Evolutionary conservation across 2,329 filamentous ascomycete species (phyloP).

Genomic region (Nectriaceae sp.): DNA sequence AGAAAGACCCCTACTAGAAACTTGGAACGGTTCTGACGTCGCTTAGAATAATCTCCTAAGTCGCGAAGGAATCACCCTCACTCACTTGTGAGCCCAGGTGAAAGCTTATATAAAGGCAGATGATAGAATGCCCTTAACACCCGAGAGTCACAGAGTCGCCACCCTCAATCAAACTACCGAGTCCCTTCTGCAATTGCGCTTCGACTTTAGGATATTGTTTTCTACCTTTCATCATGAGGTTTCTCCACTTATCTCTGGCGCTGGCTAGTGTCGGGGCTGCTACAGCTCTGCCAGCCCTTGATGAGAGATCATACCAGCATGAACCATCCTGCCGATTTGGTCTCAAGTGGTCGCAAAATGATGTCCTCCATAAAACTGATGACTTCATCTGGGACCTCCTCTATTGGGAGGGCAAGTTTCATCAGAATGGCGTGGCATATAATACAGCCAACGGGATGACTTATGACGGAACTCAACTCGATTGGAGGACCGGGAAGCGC

Average conservation of each 20-base stretch:
- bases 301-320: conserved; percentile 10
- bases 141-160: no score
- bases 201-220: no score
- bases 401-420: conserved; percentile 48
- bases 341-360: conserved; percentile 29
- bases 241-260: conserved; percentile 2
- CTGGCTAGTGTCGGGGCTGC: no score
- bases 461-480: conserved; percentile 41
- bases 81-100: no score
- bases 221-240: conserved; percentile 15
- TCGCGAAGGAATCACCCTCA: no score
- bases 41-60: no score
- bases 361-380: conserved; percentile 30
- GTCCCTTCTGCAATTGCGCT: no score
- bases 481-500: conserved; percentile 38
- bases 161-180: no score
- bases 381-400: conserved; percentile 39
- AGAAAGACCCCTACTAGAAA: no score
- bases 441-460: conserved; percentile 44
- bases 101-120: no score
- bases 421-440: conserved; percentile 42
- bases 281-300: neutral
- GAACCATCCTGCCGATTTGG: conserved; percentile 34
- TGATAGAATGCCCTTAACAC: no score
- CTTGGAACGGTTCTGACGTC: no score